These are phyloP conservation scores for Skeletonema costatum DNA, from an alignment of 108 stramenopile genomes.

Conservation along the genomic window DNA sequence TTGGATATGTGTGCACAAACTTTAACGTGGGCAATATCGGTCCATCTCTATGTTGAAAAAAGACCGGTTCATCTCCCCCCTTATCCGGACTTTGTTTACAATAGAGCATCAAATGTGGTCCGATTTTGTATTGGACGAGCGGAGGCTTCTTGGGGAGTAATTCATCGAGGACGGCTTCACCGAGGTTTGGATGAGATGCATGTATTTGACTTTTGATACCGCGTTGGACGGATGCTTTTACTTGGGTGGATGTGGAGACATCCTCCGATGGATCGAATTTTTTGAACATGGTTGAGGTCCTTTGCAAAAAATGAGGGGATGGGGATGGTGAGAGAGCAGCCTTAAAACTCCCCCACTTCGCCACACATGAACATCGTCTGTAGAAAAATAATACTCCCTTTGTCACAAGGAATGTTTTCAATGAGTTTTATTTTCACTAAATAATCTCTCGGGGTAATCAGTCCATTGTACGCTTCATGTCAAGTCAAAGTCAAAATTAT, in stretches of 20 bases:
- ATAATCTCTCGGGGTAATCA: too few species aligned
- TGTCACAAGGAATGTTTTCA: too few species aligned
- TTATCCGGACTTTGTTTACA: constrained; percentile 51
- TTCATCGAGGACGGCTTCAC: constrained; percentile 81
- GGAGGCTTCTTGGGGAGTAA: constrained; percentile 92
- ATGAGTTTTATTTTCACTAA: too few species aligned
- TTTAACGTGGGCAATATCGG: constrained; percentile 92
- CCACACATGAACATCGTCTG: too few species aligned
- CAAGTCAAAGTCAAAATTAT: too few species aligned
- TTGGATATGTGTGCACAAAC: constrained; percentile 85
- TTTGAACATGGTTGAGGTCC: constrained; percentile 68
- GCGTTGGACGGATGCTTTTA: constrained; percentile 87
- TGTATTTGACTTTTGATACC: constrained; percentile 71
- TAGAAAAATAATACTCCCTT: too few species aligned
- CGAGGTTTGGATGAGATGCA: constrained; percentile 73
- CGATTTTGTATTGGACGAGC: constrained; percentile 84
- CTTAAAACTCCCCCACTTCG: too few species aligned
- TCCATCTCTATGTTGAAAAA: constrained; percentile 94
- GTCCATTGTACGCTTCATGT: too few species aligned
- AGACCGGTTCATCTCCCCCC: constrained; percentile 74
- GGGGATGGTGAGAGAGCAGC: too few species aligned
- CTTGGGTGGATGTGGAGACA: constrained; percentile 85
- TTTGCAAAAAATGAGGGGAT: too few species aligned
- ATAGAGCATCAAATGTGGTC: constrained; percentile 82
- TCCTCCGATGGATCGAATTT: constrained; percentile 76